Percentiles rank a stretch among this genome's conserved stretches.
Evolutionary conservation across 441 rosid genomes (phyloP).

Genomic region (Capsella rubella): DNA sequence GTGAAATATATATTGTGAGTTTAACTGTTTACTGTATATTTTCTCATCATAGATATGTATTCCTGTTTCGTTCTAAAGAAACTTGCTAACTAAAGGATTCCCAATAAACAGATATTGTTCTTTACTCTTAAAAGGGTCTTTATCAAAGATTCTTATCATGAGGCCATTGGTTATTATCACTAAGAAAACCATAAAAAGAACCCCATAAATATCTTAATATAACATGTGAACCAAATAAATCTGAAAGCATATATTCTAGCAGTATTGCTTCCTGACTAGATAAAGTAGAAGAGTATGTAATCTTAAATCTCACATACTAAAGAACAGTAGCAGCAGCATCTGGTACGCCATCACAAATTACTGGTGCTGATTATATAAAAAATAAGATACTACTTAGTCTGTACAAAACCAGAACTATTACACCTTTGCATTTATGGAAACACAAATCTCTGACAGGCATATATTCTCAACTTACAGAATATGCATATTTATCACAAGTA

Average conservation of each 20-base stretch:
- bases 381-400: constrained; percentile 18
- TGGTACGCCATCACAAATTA: constrained; percentile 38
- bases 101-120: constrained; percentile 36
- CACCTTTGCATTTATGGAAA: constrained; percentile 31
- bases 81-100: constrained; percentile 26
- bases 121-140: constrained; percentile 29
- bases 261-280: constrained; percentile 48
- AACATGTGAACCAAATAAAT: constrained; percentile 20
- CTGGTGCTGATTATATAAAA: constrained; percentile 16
- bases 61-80: constrained; percentile 19
- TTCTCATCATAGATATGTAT: background rate
- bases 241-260: constrained; percentile 44
- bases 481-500: constrained; percentile 30
- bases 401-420: constrained; percentile 30
- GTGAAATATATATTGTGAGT: background rate
- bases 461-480: constrained; percentile 41
- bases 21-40: constrained; percentile 19
- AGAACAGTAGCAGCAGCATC: constrained; percentile 45
- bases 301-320: constrained; percentile 18
- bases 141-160: constrained; percentile 37
- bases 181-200: constrained; percentile 22
- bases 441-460: constrained; percentile 22
- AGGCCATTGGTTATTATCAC: constrained; percentile 32
- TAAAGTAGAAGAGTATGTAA: constrained; percentile 41
- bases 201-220: constrained; percentile 3